Percentiles rank a stretch among this genome's conserved stretches.
Evolutionary conservation across 2,329 filamentous ascomycete species (phyloP).

Genomic region (Lachnellula suecica): DNA sequence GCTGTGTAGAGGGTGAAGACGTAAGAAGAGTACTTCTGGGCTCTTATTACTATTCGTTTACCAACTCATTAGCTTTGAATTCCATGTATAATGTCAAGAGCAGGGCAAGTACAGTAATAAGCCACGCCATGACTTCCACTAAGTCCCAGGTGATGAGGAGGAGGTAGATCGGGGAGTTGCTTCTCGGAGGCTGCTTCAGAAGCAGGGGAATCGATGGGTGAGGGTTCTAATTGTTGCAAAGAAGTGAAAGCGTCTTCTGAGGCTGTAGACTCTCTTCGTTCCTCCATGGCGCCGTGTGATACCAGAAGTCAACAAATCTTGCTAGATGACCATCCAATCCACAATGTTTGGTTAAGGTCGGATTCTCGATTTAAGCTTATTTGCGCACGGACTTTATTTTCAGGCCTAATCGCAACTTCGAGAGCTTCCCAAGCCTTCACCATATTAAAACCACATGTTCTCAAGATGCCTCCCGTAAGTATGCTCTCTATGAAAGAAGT

Average conservation of each 20-base stretch:
- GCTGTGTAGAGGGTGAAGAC: constrained; percentile 74
- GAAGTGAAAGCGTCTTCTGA: constrained; percentile 60
- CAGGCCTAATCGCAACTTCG: background rate
- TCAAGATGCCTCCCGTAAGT: constrained; percentile 55
- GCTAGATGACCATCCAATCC: background rate
- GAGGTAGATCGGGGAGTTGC: constrained; percentile 35
- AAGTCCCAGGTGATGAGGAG: constrained; percentile 54
- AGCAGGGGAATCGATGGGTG: constrained; percentile 63
- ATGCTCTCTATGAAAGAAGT: background rate
- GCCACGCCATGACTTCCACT: constrained; percentile 64
- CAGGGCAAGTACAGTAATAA: constrained; percentile 62
- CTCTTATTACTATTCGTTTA: constrained; percentile 58
- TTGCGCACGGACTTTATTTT: constrained; percentile 25
- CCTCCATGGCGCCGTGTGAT: constrained; percentile 26
- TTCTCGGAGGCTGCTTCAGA: constrained; percentile 47
- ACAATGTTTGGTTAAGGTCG: constrained; percentile 16
- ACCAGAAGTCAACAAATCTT: constrained; percentile 1
- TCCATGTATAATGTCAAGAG: background rate
- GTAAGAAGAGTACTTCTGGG: constrained; percentile 90
- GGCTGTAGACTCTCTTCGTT: constrained; percentile 39
- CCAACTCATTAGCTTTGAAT: background rate
- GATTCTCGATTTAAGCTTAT: constrained; percentile 15
- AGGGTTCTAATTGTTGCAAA: constrained; percentile 77
- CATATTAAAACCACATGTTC: background rate
- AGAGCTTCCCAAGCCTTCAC: background rate